These are phyloP conservation scores for Zalaria sp. DNA, from an alignment of 2,329 filamentous ascomycete species.

Conservation along the genomic window DNA sequence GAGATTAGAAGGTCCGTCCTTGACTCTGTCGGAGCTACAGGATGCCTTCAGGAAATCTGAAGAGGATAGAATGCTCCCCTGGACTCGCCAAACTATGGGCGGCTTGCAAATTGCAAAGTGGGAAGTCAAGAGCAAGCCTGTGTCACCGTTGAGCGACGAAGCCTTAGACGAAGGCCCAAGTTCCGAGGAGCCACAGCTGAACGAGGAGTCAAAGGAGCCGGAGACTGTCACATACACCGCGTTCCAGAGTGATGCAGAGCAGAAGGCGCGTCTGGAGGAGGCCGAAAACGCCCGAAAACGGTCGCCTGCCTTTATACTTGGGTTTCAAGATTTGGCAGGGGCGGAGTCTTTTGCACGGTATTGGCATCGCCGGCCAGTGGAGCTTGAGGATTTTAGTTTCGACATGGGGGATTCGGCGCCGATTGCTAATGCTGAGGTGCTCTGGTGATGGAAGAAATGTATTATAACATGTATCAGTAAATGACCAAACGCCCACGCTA, in stretches of 20 bases:
- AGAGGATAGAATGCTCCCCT: conserved; percentile 11
- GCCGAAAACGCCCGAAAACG: conserved; percentile 25
- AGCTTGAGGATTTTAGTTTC: conserved; percentile 3
- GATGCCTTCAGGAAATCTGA: conserved; percentile 12
- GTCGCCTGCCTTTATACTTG: conserved; percentile 28
- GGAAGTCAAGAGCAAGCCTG: conserved; percentile 8
- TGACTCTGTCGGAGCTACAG: conserved; percentile 10
- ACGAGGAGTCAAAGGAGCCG: conserved; percentile 4
- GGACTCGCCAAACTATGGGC: conserved; percentile 14
- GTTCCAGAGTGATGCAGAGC: conserved; percentile 1
- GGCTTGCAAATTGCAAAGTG: conserved; percentile 13
- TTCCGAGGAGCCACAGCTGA: not conserved
- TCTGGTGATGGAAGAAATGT: conserved; percentile 27
- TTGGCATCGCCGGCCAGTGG: conserved; percentile 39
- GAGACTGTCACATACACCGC: no score
- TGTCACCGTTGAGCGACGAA: not conserved
- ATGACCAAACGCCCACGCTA: no score
- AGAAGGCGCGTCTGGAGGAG: conserved; percentile 9
- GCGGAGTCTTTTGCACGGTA: conserved; percentile 36
- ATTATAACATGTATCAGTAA: not conserved
- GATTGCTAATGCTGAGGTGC: conserved; percentile 31
- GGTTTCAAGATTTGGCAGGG: conserved; percentile 40
- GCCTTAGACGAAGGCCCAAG: not conserved
- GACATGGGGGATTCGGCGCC: conserved; percentile 22
- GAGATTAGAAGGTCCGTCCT: conserved; percentile 18